These are phyloP conservation scores for Phytophthora ohioensis DNA, from an alignment of 352 stramenopile species.

Conservation along the genomic window DNA sequence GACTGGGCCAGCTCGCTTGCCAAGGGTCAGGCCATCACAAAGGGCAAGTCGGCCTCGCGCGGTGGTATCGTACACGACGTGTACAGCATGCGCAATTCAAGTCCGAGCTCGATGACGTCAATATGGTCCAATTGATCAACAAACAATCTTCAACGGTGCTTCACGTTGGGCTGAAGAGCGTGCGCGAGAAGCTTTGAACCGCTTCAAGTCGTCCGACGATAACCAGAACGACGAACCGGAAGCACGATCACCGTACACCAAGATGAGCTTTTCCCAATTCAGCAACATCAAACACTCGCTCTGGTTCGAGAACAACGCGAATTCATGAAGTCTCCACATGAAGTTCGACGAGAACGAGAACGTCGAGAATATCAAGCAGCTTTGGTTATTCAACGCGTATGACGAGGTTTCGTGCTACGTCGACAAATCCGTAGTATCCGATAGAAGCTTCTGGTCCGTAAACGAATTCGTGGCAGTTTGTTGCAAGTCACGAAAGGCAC, in stretches of 20 bases:
- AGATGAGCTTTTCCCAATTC: slow-evolving; percentile 19
- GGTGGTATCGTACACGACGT: too few relatives aligned
- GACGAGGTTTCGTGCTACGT: slow-evolving; percentile 62
- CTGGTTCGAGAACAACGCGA: slow-evolving; percentile 48
- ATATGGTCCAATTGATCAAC: slow-evolving; percentile 26
- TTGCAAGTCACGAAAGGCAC: slow-evolving; percentile 71
- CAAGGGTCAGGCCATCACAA: too few relatives aligned
- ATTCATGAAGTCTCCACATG: slow-evolving; percentile 59
- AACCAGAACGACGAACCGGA: slow-evolving; percentile 31
- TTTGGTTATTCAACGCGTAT: slow-evolving; percentile 61
- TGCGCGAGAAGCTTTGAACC: slow-evolving; percentile 14
- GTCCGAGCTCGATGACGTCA: neutral
- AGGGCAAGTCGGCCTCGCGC: too few relatives aligned
- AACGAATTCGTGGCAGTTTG: slow-evolving; percentile 67
- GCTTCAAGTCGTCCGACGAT: slow-evolving; percentile 14
- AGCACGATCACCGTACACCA: slow-evolving; percentile 23
- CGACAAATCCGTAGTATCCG: slow-evolving; percentile 55
- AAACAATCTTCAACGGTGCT: slow-evolving; percentile 2
- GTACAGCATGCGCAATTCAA: too few relatives aligned
- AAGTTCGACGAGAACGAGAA: slow-evolving; percentile 42
- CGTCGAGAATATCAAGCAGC: slow-evolving; percentile 51
- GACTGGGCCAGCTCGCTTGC: too few relatives aligned
- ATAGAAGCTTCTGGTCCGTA: slow-evolving; percentile 66
- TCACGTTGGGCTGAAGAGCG: slow-evolving; percentile 36
- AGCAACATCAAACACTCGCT: slow-evolving; percentile 43